Evolutionary conservation across 306 rosid genomes (phyloP).

Genomic region (Sechiopsis laciniata): DNA sequence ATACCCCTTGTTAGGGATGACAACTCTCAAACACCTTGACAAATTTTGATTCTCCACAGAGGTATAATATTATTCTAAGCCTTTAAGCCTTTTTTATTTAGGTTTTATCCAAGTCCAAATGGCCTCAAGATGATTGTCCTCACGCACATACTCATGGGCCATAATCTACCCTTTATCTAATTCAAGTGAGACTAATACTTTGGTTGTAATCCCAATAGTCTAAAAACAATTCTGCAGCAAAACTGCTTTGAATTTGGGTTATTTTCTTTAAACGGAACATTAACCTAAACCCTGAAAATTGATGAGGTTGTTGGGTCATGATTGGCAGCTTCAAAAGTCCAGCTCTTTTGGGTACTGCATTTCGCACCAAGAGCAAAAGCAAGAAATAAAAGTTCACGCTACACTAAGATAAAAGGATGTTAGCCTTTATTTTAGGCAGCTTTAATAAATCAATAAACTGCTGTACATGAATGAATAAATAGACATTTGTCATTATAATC

Average conservation of each 20-base stretch:
- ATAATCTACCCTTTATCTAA: no score
- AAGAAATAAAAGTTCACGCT: background rate
- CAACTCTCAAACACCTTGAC: no score
- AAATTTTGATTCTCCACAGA: no score
- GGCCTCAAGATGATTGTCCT: no score
- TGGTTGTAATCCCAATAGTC: background rate
- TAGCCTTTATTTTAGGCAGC: background rate
- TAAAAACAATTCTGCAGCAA: background rate
- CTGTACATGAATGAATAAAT: background rate
- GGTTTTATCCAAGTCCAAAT: no score
- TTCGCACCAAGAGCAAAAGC: background rate
- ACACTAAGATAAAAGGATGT: background rate
- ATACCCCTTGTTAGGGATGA: no score
- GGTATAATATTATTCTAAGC: no score
- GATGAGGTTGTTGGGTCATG: background rate
- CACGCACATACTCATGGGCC: no score
- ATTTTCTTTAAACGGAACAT: background rate
- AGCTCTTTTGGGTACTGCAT: background rate
- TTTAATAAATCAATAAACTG: background rate
- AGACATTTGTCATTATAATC: background rate
- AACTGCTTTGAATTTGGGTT: background rate
- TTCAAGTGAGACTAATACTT: no score
- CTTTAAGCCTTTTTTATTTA: no score
- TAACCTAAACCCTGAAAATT: background rate
- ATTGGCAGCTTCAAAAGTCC: background rate